phyloP scores from a whole-genome alignment of 768 basidiomycete genomes.

The Leccinum obscurum region DNA sequence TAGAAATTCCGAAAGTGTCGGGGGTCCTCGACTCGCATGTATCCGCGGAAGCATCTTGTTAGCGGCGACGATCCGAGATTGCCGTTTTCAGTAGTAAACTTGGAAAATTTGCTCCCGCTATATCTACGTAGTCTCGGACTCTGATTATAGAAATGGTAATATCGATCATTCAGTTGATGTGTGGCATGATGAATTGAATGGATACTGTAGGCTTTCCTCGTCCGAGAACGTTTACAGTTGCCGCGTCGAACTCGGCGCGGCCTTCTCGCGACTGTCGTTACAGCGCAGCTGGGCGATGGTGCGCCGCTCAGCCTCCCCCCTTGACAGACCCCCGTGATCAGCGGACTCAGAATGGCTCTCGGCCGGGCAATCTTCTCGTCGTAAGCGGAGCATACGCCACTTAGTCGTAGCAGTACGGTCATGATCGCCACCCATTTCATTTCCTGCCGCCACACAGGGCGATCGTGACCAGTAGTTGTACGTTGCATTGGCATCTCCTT shows the following conservation, averaged over 20 bases:
- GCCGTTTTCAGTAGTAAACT: slow-evolving; percentile 24
- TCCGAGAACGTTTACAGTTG: background rate
- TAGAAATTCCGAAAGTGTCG: slow-evolving; percentile 18
- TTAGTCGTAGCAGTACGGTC: slow-evolving; percentile 3
- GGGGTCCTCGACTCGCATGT: slow-evolving; percentile 19
- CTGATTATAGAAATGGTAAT: background rate
- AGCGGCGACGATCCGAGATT: slow-evolving; percentile 32
- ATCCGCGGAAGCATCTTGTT: slow-evolving; percentile 24
- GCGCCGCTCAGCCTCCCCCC: slow-evolving; percentile 17
- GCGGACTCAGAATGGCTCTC: slow-evolving; percentile 5
- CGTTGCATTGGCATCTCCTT: background rate
- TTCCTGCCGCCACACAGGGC: slow-evolving; percentile 10
- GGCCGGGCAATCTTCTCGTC: background rate
- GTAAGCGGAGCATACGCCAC: background rate
- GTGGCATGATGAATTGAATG: background rate
- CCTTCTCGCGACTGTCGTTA: slow-evolving; percentile 17
- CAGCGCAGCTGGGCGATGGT: slow-evolving; percentile 16
- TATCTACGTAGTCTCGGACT: slow-evolving; percentile 4
- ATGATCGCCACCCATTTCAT: slow-evolving; percentile 25
- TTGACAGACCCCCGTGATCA: slow-evolving; percentile 15
- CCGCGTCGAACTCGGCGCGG: background rate
- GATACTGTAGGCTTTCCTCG: background rate
- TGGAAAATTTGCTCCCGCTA: slow-evolving; percentile 1
- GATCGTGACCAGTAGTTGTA: slow-evolving; percentile 5
- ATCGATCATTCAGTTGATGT: background rate